phyloP scores from a whole-genome alignment of 2,329 filamentous ascomycete species.

The Xenoacremonium recifei region DNA sequence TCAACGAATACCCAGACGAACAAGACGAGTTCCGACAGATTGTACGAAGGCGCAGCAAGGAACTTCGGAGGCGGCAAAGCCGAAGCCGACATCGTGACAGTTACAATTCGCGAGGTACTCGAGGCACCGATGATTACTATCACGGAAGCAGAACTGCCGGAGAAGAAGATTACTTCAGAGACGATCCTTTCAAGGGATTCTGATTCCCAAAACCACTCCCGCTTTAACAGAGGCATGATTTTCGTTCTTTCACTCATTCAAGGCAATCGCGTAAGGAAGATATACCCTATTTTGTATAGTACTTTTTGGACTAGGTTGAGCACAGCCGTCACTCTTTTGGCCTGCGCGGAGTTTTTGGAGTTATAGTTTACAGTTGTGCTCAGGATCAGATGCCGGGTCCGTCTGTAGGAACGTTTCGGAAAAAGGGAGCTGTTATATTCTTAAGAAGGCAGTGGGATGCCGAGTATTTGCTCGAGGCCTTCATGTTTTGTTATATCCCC shows the following conservation, averaged over 20 bases:
- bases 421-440: no score
- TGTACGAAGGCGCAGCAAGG: constrained; percentile 54
- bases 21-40: constrained; percentile 48
- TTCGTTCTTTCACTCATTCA: constrained; percentile 12
- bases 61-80: constrained; percentile 50
- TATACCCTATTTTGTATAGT: constrained; percentile 23
- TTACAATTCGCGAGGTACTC: constrained; percentile 44
- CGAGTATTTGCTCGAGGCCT: no score
- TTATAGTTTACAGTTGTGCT: no score
- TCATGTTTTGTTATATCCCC: no score
- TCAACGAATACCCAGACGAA: constrained; percentile 48
- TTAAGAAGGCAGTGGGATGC: no score
- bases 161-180: constrained; percentile 57
- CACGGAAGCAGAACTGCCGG: constrained; percentile 44
- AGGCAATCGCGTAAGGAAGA: constrained; percentile 9
- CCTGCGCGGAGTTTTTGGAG: constrained; percentile 16
- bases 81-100: constrained; percentile 55
- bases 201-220: constrained; percentile 30
- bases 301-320: constrained; percentile 7
- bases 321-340: constrained; percentile 10
- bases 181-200: constrained; percentile 64
- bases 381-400: no score
- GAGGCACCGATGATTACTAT: constrained; percentile 48
- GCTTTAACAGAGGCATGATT: constrained; percentile 2
- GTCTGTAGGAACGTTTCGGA: no score